Evolutionary conservation across 2,329 filamentous ascomycete genomes (phyloP), one percentile per base, ranked within the genome.

Genomic region (Colletotrichum falcatum): DNA sequence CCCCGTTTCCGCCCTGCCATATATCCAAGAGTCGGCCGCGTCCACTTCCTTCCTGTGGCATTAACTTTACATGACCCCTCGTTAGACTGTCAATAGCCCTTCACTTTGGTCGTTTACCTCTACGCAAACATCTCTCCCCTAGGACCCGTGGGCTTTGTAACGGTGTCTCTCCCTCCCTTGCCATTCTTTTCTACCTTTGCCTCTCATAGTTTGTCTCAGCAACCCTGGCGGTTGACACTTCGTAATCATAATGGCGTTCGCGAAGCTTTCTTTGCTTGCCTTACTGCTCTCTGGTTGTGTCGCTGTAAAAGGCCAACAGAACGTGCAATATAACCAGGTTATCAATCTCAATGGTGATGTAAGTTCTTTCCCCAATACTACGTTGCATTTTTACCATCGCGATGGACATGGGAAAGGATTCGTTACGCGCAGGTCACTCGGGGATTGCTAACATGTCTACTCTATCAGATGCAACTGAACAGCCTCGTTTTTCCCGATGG

Each of bases 281-380:
- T 70, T 72, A 33, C 44, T 72, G 28, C 55, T 73, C 37, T 66
- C 65, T 54, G 62, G 61, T 42, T 64, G 65, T 28, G 73, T 72
- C 20, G 61, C 64, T 18, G 73, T 72, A 18, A 73, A 73, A 59
- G 63, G 65, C 33, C 64, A 62, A 55, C 64, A 54, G 51, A 54
- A 56, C 53, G 73, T 65, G 8, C 73, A 74, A 46, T 74, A 72
- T 55, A 74, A 74, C 37, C 73, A 74, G 53, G 73, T 74, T 33
- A 69, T 74, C 33, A 74, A 74, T 59, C 46, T 74, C 26, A 74
- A 74, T 66, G 73, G 73, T 14, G 71, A 74, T 66, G 73, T 74
- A 58, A 74, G 73, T 73, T 16, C 46, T 33, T n/a, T 5, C 6
- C 2, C 12, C 12, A 16, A n/a, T 26, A 14, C 16, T 11, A 26